These are phyloP conservation scores for Cystobasidium slooffiae DNA, from an alignment of 1,284 basidiomycete genomes.

Conservation along the genomic window DNA sequence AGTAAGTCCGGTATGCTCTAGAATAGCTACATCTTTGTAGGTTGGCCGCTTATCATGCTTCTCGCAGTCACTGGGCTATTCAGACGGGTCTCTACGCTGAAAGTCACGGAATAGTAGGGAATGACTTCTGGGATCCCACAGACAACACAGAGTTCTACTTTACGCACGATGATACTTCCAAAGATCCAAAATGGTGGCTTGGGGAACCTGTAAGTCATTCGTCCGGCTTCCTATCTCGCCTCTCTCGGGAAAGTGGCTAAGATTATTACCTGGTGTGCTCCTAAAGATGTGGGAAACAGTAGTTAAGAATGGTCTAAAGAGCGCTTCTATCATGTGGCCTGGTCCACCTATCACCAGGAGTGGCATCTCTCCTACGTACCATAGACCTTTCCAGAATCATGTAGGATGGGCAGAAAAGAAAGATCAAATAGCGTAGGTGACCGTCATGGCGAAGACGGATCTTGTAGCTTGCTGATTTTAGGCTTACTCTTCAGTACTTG, in stretches of 20 bases:
- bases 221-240: background rate
- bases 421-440: conserved; percentile 66
- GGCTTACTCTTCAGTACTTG: conserved; percentile 58
- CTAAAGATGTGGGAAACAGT: conserved; percentile 85
- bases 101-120: conserved; percentile 86
- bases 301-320: conserved; percentile 70
- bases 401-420: conserved; percentile 71
- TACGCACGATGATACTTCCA: conserved; percentile 65
- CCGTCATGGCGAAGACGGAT: background rate
- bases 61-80: conserved; percentile 76
- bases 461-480: background rate
- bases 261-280: background rate
- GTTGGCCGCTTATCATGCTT: background rate
- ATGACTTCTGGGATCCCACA: conserved; percentile 83
- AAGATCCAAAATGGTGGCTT: conserved; percentile 77
- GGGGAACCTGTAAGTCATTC: conserved; percentile 75
- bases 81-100: conserved; percentile 86
- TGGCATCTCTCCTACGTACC: conserved; percentile 72
- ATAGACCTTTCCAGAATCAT: conserved; percentile 62
- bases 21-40: conserved; percentile 49
- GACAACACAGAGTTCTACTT: conserved; percentile 70
- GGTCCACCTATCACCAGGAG: conserved; percentile 72
- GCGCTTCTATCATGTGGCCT: conserved; percentile 90
- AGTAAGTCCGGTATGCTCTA: conserved; percentile 37
- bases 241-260: background rate